Conservation (phyloP, 2,329 filamentous ascomycete genomes). For the Claviceps paspali region DNA sequence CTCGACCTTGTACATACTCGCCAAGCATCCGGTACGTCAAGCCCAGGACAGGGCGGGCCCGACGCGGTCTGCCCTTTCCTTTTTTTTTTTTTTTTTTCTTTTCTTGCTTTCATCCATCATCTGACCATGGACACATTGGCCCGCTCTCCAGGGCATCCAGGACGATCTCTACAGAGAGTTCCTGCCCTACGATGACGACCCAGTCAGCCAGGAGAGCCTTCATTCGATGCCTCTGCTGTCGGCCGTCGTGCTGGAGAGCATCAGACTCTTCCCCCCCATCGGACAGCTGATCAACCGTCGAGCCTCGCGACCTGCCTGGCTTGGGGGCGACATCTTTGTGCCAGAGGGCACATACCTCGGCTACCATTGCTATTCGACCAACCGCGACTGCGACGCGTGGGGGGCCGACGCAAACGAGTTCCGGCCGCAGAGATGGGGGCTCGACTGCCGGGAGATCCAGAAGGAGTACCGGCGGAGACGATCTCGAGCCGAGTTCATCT, state of each 20-base stretch:
- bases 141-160: constrained; percentile 17
- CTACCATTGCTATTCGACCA: constrained; percentile 25
- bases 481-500: constrained; percentile 23
- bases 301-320: constrained; percentile 10
- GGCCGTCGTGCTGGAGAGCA: constrained; percentile 27
- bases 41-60: constrained; percentile 7
- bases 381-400: constrained; percentile 19
- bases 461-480: constrained; percentile 19
- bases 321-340: constrained; percentile 17
- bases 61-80: no score
- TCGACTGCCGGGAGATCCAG: constrained; percentile 18
- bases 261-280: constrained; percentile 33
- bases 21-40: constrained; percentile 14
- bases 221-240: constrained; percentile 26
- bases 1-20: constrained; percentile 21
- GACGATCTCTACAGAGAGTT: constrained; percentile 18
- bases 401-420: constrained; percentile 21
- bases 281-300: constrained; percentile 32
- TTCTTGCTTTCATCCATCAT: no score
- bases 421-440: constrained; percentile 24
- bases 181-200: background rate
- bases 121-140: no score
- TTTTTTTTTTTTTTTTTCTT: no score
- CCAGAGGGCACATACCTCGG: constrained; percentile 23
- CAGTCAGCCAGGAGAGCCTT: constrained; percentile 8